Evolutionary conservation across 371 early-diverging fungal genomes (phyloP).

Genomic region (Mucor irregularis): DNA sequence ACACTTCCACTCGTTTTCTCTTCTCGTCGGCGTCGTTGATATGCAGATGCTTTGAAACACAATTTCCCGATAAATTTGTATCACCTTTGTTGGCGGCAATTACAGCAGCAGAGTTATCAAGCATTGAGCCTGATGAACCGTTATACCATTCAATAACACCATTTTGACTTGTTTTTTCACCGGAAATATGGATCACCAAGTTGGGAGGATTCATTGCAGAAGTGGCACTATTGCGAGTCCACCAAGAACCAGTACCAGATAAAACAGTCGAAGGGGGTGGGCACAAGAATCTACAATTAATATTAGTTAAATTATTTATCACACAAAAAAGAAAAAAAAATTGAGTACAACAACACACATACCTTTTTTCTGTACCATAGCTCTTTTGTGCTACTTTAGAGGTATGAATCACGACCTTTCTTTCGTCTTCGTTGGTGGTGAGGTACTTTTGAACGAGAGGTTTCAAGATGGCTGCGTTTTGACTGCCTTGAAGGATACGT

Average conservation of each 20-base stretch:
- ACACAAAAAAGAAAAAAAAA: conserved; percentile 22
- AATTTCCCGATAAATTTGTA: conserved; percentile 55
- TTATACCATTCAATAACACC: conserved; percentile 51
- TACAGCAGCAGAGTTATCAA: conserved; percentile 11
- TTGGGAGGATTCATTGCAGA: conserved; percentile 24
- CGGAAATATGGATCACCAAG: conserved; percentile 45
- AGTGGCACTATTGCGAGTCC: not conserved
- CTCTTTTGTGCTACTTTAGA: conserved; percentile 87
- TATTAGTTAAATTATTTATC: not conserved
- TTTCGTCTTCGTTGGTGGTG: conserved; percentile 53
- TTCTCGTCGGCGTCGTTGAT: conserved; percentile 86
- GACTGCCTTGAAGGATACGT: conserved; percentile 32
- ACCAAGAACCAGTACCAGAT: conserved; percentile 62
- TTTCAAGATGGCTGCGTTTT: conserved; percentile 25
- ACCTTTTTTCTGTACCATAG: conserved; percentile 84
- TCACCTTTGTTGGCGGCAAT: conserved; percentile 26
- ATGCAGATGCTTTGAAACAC: conserved; percentile 81
- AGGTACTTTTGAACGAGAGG: conserved; percentile 48
- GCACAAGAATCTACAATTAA: conserved; percentile 60
- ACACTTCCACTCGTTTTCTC: conserved; percentile 73
- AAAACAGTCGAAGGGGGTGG: conserved; percentile 82
- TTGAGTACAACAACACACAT: conserved; percentile 16
- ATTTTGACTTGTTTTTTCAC: conserved; percentile 44
- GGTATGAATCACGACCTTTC: conserved; percentile 70
- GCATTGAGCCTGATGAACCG: not conserved